Conservation (phyloP, 2,329 filamentous ascomycete species). For the Hymenoscyphus albidus region DNA sequence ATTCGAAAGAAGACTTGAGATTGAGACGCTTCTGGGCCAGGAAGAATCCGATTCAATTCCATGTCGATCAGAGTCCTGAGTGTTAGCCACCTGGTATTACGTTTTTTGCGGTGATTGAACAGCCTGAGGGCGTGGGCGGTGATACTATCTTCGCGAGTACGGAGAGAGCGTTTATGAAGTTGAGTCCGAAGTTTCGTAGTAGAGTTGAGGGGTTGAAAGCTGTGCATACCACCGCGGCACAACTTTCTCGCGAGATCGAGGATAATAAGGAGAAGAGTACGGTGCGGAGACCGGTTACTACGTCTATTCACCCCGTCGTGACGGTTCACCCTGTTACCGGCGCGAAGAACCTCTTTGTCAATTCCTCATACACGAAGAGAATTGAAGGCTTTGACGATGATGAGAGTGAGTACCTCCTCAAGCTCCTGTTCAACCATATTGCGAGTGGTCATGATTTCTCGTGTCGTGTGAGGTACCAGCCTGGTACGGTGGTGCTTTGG, state of each 20-base stretch:
- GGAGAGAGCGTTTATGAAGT: constrained; percentile 70
- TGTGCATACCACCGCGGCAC: constrained; percentile 59
- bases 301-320: constrained; percentile 69
- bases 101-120: constrained; percentile 78
- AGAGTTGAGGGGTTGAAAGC: constrained; percentile 73
- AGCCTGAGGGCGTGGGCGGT: constrained; percentile 65
- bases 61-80: constrained; percentile 83
- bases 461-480: constrained; percentile 68
- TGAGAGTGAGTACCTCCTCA: constrained; percentile 70
- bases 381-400: constrained; percentile 82
- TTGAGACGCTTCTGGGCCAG: constrained; percentile 34
- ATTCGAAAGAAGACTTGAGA: constrained; percentile 43
- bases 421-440: constrained; percentile 69
- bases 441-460: constrained; percentile 69
- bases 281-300: constrained; percentile 69
- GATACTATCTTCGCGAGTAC: constrained; percentile 78
- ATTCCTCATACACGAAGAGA: constrained; percentile 71
- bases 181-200: constrained; percentile 73
- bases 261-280: constrained; percentile 63
- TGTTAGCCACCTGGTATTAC: constrained; percentile 81
- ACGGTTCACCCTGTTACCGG: constrained; percentile 73
- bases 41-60: constrained; percentile 74
- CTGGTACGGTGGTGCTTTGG: constrained; percentile 75
- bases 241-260: constrained; percentile 69
- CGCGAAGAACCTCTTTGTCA: constrained; percentile 76